phyloP scores from a whole-genome alignment of 257 asterid species.

The Solanum chiquidenum region DNA sequence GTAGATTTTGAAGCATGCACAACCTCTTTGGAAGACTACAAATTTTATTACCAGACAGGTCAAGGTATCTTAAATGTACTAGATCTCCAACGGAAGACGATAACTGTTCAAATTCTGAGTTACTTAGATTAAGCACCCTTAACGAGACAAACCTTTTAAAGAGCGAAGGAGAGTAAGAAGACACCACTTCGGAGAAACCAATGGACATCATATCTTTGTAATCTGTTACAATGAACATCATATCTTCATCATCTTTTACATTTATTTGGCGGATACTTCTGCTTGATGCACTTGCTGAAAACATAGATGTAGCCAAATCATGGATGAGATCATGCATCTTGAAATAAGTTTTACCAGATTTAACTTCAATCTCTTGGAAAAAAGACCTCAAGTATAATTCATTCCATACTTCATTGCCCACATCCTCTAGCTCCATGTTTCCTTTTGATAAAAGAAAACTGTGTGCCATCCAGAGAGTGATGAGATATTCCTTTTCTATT shows the following conservation, averaged over 20 bases:
- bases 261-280: not conserved
- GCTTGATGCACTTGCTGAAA: not conserved
- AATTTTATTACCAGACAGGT: not conserved
- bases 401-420: conserved; percentile 16
- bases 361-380: not conserved
- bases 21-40: not conserved
- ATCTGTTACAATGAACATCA: not conserved
- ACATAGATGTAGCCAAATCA: conserved; percentile 6
- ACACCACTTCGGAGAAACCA: not conserved
- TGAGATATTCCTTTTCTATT: not conserved
- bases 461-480: conserved; percentile 15
- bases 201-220: not conserved
- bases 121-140: conserved; percentile 3
- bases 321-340: conserved; percentile 15
- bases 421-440: conserved; percentile 5
- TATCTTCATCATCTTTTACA: not conserved
- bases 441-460: conserved; percentile 8
- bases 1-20: conserved; percentile 9
- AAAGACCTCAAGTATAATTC: conserved; percentile 9
- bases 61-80: conserved; percentile 2
- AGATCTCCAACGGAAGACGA: not conserved
- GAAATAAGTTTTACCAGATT: not conserved
- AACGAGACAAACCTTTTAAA: not conserved
- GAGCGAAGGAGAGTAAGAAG: not conserved
- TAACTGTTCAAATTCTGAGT: not conserved